Base-by-base conservation (phyloP, 257 asterid species). In the Penstemon eatonii region DNA sequence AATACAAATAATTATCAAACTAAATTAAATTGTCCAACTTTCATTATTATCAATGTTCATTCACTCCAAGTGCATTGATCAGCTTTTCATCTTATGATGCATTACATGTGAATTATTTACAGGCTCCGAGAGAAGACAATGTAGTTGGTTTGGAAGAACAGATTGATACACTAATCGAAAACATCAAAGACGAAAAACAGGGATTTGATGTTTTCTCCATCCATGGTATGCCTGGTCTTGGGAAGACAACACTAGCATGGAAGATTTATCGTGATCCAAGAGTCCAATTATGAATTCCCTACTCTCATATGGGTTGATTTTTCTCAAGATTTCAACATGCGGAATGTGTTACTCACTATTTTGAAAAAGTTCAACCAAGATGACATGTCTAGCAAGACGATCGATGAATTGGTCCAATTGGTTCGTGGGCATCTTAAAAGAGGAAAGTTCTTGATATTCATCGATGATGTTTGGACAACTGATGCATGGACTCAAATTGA, bases 391-490 rank as follows among this genome's bases (percentile, higher is more conserved):
- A 45, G 13, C 37, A 60, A 50, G 71, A 42, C 40, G 7, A 71
- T 47, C 8, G 72, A 46, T 9, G 65, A 66, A 5, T 47, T 78
- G 53, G 60, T 45, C 4, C n/a, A 47, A 15, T 19, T n/a, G 15
- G 25, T 68, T 10, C 10, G 5, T 4, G 51, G 38, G 1, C 19
- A 33, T 47, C 61, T 71, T 56, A 63, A 46, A 50, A 15, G 37
- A 12, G 66, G 66, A 25, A 74, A 74, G 6, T 78, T 69, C 44
- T 62, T 78, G 42, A 70, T 73, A 38, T 76, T 74, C 11, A 11
- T 78, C 67, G 82, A 78, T 52, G 82, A 78, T 49, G 76, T 78
- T 18, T 75, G 83, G 83, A 71, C 66, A 0, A 15, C 12, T 8
- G 75, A 33, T 1, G 66, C 75, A 36, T 79, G 75, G 80, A 56